Evolutionary conservation across 345 rosid genomes (phyloP), one percentile per base, ranked within the genome.

Genomic region (Rhizophora mangle): DNA sequence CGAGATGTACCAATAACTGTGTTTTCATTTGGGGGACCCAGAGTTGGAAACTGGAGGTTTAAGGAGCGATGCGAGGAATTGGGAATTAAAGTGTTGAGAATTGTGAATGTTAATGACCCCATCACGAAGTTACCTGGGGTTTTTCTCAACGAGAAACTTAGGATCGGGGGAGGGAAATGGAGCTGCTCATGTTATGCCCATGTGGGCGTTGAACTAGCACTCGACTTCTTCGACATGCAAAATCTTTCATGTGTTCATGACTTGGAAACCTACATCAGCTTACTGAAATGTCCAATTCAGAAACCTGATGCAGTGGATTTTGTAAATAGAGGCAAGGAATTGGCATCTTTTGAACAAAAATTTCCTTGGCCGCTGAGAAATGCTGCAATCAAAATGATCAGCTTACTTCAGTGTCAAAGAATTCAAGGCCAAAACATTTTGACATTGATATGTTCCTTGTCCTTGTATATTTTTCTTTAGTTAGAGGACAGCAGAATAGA

Each of bases 101-200:
- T 94, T 13, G 90, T 78, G 20, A 94, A 94, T 57, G 82, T 80
- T 5, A 85, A 91, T 46, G 98, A 94, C 62, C 98, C 96, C 0
- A 85, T 91, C 49, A 89, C 98, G 1, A 94, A 89, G 65, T 78
- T 94, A 53, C 97, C 98, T 0, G 96, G 98, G 47, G 81, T 91
- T n/a, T 65, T 94, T 21, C 84, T 94, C 67, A 94, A 91, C 39
- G 97, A 91, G 73, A 88, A 87, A 54, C 79, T 87, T 72, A 82
- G 91, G 82, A 85, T 79, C 74, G 80, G 84, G 74, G 93, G 90
- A 20, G 92, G 90, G 60, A 81, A 60, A 67, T 93, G 96, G 97
- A 88, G 92, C 53, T 84, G 87, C 60, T 85, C 92, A 1, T 87
- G 93, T 68, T 90, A 90, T 72, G 82, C 90, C 31, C 98, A 88